Evolutionary conservation across 2,329 filamentous ascomycete species (phyloP).

Genomic region (Aspergillus aculeatinus): DNA sequence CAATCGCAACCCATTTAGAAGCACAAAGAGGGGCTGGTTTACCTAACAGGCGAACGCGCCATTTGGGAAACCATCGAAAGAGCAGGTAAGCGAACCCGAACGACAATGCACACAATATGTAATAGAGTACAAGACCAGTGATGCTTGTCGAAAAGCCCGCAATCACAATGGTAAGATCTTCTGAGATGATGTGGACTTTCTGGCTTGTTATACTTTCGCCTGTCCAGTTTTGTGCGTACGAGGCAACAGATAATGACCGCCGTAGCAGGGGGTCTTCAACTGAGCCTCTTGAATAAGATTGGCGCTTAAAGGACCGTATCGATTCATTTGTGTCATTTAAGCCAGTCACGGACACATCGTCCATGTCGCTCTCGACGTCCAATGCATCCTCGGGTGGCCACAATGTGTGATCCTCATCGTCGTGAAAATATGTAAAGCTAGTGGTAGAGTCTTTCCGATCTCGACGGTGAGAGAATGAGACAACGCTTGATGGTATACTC

Average conservation of each 20-base stretch:
- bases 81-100: slow-evolving; percentile 78
- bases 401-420: slow-evolving; percentile 62
- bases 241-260: slow-evolving; percentile 64
- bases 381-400: slow-evolving; percentile 52
- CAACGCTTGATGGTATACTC: slow-evolving; percentile 89
- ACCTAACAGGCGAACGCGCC: slow-evolving; percentile 77
- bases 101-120: slow-evolving; percentile 68
- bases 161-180: slow-evolving; percentile 91
- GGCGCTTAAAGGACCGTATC: slow-evolving; percentile 32
- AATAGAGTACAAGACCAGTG: slow-evolving; percentile 67
- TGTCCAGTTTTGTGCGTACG: slow-evolving; percentile 62
- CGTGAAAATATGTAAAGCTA: slow-evolving; percentile 84
- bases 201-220: slow-evolving; percentile 69
- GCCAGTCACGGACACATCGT: slow-evolving; percentile 42
- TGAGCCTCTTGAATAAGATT: slow-evolving; percentile 45
- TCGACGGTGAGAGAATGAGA: slow-evolving; percentile 85
- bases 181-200: slow-evolving; percentile 88
- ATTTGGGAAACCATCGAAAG: slow-evolving; percentile 84
- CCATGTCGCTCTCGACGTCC: slow-evolving; percentile 45
- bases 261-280: slow-evolving; percentile 64
- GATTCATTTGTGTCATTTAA: slow-evolving; percentile 40
- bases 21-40: slow-evolving; percentile 65
- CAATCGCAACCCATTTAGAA: slow-evolving; percentile 89
- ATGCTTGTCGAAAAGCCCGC: slow-evolving; percentile 82
- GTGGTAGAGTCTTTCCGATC: slow-evolving; percentile 77